Evolutionary conservation across 768 basidiomycete species (phyloP).

Genomic region (Suillus cothurnatus): DNA sequence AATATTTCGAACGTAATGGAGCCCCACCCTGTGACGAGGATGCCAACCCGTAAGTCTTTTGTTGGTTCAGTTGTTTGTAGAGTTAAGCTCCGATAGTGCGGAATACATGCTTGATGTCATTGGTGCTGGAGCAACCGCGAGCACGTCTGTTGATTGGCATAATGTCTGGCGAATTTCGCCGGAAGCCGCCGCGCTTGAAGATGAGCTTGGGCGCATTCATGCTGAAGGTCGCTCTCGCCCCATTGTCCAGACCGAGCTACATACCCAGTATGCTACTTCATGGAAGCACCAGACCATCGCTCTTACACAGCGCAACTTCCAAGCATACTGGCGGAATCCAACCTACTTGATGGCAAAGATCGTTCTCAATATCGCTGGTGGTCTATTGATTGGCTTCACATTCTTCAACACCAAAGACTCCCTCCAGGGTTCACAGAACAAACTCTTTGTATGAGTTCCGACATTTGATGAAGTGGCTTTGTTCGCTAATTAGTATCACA

Average conservation of each 20-base stretch:
- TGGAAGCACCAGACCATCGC: constrained; percentile 51
- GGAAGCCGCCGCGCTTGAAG: constrained; percentile 40
- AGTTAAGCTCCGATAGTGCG: constrained; percentile 47
- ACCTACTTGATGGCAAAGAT: constrained; percentile 64
- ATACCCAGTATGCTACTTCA: constrained; percentile 52
- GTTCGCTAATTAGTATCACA: constrained; percentile 19
- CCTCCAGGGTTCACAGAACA: constrained; percentile 63
- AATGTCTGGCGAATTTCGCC: constrained; percentile 57
- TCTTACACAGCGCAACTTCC: constrained; percentile 46
- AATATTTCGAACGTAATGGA: constrained; percentile 78
- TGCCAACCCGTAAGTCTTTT: constrained; percentile 63
- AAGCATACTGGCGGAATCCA: constrained; percentile 57
- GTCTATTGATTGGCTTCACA: constrained; percentile 62
- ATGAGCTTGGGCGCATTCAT: constrained; percentile 50
- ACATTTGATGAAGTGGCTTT: constrained; percentile 7
- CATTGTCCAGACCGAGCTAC: constrained; percentile 37
- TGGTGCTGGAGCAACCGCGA: constrained; percentile 70
- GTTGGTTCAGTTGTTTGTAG: constrained; percentile 55
- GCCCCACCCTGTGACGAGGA: constrained; percentile 58
- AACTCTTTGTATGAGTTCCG: constrained; percentile 55
- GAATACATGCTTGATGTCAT: constrained; percentile 73
- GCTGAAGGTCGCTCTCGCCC: constrained; percentile 46
- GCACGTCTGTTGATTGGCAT: constrained; percentile 59
- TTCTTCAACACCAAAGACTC: constrained; percentile 59
- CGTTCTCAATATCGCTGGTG: constrained; percentile 52